Evolutionary conservation across 495 filamentous ascomycete genomes (phyloP).

Genomic region (Pseudomonodictys pantanalensis): DNA sequence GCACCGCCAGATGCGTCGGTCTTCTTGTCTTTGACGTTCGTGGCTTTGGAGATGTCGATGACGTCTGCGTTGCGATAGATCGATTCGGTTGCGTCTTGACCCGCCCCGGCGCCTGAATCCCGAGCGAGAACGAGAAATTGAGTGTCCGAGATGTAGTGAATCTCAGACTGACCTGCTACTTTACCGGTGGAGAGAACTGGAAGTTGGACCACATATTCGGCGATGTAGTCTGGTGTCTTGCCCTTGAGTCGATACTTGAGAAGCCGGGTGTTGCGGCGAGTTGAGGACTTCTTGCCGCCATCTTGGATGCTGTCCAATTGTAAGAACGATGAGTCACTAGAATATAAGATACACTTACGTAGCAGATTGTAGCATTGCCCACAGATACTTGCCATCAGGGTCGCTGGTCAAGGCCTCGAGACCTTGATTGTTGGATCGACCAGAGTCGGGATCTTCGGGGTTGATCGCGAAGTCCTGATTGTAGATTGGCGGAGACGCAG

Average conservation of each 20-base stretch:
- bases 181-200: conserved; percentile 53
- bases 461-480: conserved; percentile 44
- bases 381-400: conserved; percentile 63
- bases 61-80: conserved; percentile 73
- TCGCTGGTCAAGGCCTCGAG: conserved; percentile 70
- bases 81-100: conserved; percentile 51
- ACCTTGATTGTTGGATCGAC: conserved; percentile 74
- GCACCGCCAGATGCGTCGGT: conserved; percentile 54
- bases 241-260: conserved; percentile 61
- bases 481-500: conserved; percentile 63
- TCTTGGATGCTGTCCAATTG: conserved; percentile 20
- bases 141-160: conserved; percentile 60
- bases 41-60: conserved; percentile 64
- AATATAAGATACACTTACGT: conserved; percentile 28
- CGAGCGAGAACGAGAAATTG: conserved; percentile 71
- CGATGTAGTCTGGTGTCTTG: conserved; percentile 45
- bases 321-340: neutral
- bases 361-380: conserved; percentile 66
- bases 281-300: conserved; percentile 56
- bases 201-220: conserved; percentile 68
- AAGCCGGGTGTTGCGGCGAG: conserved; percentile 56
- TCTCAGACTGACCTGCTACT: conserved; percentile 70
- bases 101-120: conserved; percentile 62
- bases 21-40: conserved; percentile 57
- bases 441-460: conserved; percentile 58